Evolutionary conservation across 805 yeast species (phyloP).

Genomic region (Candida coquimbonensis): DNA sequence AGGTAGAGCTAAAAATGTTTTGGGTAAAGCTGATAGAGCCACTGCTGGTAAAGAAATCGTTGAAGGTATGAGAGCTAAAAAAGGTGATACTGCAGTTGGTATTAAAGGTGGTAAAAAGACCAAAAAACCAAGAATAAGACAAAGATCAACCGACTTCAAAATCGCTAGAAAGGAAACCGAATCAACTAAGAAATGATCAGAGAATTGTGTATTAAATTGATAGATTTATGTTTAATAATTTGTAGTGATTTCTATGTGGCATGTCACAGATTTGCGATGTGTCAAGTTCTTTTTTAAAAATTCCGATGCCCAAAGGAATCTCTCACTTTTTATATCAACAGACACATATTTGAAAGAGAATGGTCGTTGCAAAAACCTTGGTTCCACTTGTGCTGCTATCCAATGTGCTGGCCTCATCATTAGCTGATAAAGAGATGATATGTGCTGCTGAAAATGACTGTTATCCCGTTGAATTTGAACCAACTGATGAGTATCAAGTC

Average conservation of each 20-base stretch:
- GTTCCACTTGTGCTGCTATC: neutral
- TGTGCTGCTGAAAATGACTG: conserved; percentile 48
- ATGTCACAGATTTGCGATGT: too few relatives aligned
- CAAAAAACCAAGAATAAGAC: conserved; percentile 40
- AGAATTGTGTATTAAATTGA: neutral
- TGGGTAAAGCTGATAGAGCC: conserved; percentile 76
- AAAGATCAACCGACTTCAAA: conserved; percentile 37
- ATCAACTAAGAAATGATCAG: conserved; percentile 1
- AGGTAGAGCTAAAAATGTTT: conserved; percentile 70
- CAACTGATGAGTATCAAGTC: conserved; percentile 62
- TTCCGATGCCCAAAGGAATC: too few relatives aligned
- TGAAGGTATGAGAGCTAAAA: conserved; percentile 76
- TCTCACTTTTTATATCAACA: too few relatives aligned
- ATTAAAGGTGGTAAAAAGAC: conserved; percentile 48
- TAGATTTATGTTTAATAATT: too few relatives aligned
- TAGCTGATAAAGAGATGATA: conserved; percentile 19
- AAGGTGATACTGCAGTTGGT: conserved; percentile 56
- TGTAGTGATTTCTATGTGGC: too few relatives aligned
- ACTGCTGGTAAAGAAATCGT: conserved; percentile 49
- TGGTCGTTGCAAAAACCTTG: neutral
- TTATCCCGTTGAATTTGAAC: conserved; percentile 56
- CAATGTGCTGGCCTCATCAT: conserved; percentile 1
- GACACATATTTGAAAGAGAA: neutral
- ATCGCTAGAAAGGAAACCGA: conserved; percentile 15
- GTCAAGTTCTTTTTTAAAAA: too few relatives aligned